Conservation (phyloP, 331 rosid species). For the Rosa hybrid region DNA sequence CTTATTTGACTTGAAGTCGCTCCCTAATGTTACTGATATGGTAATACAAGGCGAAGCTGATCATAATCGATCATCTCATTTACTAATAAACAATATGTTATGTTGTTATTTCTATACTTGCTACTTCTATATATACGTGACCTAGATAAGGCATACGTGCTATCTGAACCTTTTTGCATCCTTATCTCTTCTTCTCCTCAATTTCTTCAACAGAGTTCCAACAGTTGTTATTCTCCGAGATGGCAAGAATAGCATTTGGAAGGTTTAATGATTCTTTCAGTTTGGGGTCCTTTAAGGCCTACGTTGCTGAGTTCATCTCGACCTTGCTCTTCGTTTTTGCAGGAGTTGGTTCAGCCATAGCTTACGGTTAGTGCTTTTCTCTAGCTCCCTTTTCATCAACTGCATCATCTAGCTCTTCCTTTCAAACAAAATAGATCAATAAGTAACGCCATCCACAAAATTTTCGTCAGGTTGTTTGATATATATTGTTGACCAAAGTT, state of each 20-base stretch:
- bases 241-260: conserved; percentile 77
- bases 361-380: conserved; percentile 53
- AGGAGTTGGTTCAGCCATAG: conserved; percentile 81
- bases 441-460: not conserved
- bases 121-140: conserved; percentile 15
- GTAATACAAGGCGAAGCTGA: not conserved
- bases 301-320: conserved; percentile 87
- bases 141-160: conserved; percentile 28
- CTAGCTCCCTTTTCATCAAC: not conserved
- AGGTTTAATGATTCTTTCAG: conserved; percentile 76
- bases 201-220: not conserved
- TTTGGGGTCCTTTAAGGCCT: conserved; percentile 60
- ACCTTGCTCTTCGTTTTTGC: conserved; percentile 83
- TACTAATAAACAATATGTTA: too few species aligned
- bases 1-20: not conserved
- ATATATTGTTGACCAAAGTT: too few species aligned
- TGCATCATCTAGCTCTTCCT: not conserved
- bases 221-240: conserved; percentile 16
- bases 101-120: too few species aligned
- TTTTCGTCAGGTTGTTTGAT: too few species aligned
- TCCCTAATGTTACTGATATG: not conserved
- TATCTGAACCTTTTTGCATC: conserved; percentile 16
- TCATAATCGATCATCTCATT: too few species aligned
- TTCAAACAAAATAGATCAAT: not conserved
- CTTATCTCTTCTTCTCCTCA: conserved; percentile 17